Base-by-base conservation (phyloP, 495 filamentous ascomycete genomes). In the Talaromyces ruber region DNA sequence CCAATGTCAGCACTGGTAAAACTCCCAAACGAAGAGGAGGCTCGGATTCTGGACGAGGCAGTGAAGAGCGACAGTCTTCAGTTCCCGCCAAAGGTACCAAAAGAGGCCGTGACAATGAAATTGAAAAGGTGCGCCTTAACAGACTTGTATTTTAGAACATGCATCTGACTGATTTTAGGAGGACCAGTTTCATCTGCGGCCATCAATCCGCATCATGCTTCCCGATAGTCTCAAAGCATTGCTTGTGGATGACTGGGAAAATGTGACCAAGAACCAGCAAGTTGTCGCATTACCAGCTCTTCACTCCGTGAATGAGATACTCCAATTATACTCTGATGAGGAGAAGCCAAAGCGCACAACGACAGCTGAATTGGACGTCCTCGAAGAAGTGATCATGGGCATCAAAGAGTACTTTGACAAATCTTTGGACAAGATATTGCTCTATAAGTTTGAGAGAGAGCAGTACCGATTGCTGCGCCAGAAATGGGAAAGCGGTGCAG, bases 241-340 rank as follows among this genome's bases (percentile, higher is more conserved):
- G 51, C 86, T 98, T 3, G 94, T 98, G 43, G 94, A 98, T 67
- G 94, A 98, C 76, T 98, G 94, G 94, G 94, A 98, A 74, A 95
- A 96, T 66, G 85, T 97, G 56, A 98, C 94, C 55, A 98, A 98
- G 79, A 91, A 93, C 68, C 84, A 88, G 64, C 88, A 90, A 66
- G 85, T 97, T 3, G 90, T 97, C 16, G 84, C 86, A 0, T 80
- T 98, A 9, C 94, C 94, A 0, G 84, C 88, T n/a, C 76, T 81
- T 24, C 80, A 85, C 56, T 86, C 91, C 2, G 90, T 93, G 59
- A 82, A 84, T 62, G 72, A 85, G 61, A 93, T 98, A 63, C 74
- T 98, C 6, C 80, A 90, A 34, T 87, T 90, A 62, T 98, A 95
- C 70, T 75, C 85, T 32, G 80, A 81, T 2, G 81, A 84, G 53